Evolutionary conservation across 2,329 filamentous ascomycete species (phyloP).

Genomic region (Eurotiales sp.): DNA sequence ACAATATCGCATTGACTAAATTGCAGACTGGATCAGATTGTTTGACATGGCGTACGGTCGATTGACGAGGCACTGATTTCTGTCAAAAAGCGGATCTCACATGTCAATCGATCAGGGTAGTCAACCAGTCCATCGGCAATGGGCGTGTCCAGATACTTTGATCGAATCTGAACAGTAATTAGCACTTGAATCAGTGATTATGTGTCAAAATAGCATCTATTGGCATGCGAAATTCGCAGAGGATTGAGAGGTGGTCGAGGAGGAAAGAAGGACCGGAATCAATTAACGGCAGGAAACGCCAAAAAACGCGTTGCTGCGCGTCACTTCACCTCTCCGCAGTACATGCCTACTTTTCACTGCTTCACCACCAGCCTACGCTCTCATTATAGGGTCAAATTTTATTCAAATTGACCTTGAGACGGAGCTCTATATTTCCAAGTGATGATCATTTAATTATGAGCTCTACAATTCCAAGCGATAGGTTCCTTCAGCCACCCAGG

Average conservation of each 20-base stretch:
- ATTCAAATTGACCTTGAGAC: too few species aligned
- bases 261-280: not conserved
- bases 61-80: too few species aligned
- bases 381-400: too few species aligned
- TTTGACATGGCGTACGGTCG: too few species aligned
- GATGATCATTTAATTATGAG: constrained; percentile 15
- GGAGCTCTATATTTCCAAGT: too few species aligned
- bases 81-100: too few species aligned
- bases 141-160: not conserved
- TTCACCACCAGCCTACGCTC: too few species aligned
- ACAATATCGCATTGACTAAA: too few species aligned
- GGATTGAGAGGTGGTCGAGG: not conserved
- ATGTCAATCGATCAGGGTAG: too few species aligned
- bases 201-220: not conserved
- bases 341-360: not conserved
- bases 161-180: not conserved
- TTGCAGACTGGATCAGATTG: too few species aligned
- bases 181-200: not conserved
- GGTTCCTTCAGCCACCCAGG: constrained; percentile 14
- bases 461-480: constrained; percentile 5
- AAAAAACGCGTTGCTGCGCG: constrained; percentile 23
- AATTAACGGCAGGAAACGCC: constrained; percentile 12
- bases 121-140: too few species aligned
- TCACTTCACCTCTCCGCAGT: constrained; percentile 3
- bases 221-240: too few species aligned